Evolutionary conservation across 2,329 filamentous ascomycete species (phyloP), one percentile per base, ranked within the genome.

Genomic region (Ophiognomonia clavigignenti-juglandacearum): DNA sequence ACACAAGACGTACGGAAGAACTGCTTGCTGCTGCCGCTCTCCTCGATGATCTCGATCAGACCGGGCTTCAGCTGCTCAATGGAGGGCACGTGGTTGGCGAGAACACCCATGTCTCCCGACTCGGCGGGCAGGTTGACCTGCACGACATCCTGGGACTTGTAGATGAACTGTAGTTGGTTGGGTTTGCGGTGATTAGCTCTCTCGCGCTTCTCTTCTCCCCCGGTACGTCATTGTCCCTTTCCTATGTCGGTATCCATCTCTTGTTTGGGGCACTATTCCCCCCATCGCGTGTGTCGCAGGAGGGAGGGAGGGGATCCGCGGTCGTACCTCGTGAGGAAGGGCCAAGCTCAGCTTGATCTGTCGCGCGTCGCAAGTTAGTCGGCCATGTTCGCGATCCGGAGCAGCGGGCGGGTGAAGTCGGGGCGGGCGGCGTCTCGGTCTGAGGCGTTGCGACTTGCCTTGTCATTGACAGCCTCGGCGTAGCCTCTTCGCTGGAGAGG

Each of bases 61-160:
- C 93, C 93, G 53, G 93, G 91, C 82, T 95, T 96, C 72, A 98
- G 80, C 80, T 98, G 93, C 80, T 98, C 93, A 66, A 98, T 97
- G 54, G 91, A 90, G 57, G 93, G 91, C 63, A 98, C 93, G 82
- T 98, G 93, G 80, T 93, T 95, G 69, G 93, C 93, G 67, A 98
- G 86, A 63, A 98, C 86, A 86, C 93, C 93, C 93, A 98, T 98
- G 63, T 97, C 93, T 69, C 93, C 93, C 54, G 91, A 95, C 72
- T 96, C 93, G 65, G 93, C 93, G 69, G 93, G 86, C 65, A 98
- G 85, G 82, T 98, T 98, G 78, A 98, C 93, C 78, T 98, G 93
- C 65, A 97, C 84, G 66, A 83, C 79, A 65, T 80, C 78, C 63
- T 82, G 74, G 59, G 74, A 83, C 70, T 79, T 80, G 77, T 80